phyloP scores from a whole-genome alignment of 257 asterid species.

The Hygrophila difformis region DNA sequence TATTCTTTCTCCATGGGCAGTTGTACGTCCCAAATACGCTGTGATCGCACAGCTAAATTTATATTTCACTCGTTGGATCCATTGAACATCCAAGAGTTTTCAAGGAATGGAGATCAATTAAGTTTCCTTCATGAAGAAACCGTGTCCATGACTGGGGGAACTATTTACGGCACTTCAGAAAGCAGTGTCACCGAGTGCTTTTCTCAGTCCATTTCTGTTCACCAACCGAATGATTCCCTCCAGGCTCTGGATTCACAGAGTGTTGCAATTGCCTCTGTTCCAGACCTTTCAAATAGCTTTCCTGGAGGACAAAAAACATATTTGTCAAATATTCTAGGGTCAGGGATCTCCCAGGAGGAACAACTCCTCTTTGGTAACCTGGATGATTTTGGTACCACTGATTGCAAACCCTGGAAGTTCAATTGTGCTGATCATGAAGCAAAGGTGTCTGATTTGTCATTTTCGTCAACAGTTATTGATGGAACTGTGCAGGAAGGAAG shows the following conservation, averaged over 20 bases:
- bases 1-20: too few species aligned
- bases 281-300: conserved; percentile 17
- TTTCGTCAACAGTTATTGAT: conserved; percentile 18
- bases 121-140: conserved; percentile 21
- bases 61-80: conserved; percentile 14
- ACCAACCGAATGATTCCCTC: conserved; percentile 21
- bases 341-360: conserved; percentile 44
- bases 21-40: too few species aligned
- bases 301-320: conserved; percentile 10
- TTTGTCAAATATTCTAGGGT: conserved; percentile 14
- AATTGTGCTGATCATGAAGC: conserved; percentile 19
- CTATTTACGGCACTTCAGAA: conserved; percentile 22
- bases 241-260: conserved; percentile 9
- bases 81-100: conserved; percentile 16
- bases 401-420: conserved; percentile 14
- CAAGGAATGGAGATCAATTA: conserved; percentile 17
- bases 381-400: conserved; percentile 28
- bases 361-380: conserved; percentile 48
- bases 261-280: conserved; percentile 19
- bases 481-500: conserved; percentile 18
- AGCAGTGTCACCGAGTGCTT: conserved; percentile 22
- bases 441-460: conserved; percentile 16
- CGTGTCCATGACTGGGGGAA: conserved; percentile 14
- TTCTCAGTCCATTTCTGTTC: conserved; percentile 24
- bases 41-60: too few species aligned